Conservation (phyloP, 202 grass and related monocot species). For the Cymbopogon flexuosus region DNA sequence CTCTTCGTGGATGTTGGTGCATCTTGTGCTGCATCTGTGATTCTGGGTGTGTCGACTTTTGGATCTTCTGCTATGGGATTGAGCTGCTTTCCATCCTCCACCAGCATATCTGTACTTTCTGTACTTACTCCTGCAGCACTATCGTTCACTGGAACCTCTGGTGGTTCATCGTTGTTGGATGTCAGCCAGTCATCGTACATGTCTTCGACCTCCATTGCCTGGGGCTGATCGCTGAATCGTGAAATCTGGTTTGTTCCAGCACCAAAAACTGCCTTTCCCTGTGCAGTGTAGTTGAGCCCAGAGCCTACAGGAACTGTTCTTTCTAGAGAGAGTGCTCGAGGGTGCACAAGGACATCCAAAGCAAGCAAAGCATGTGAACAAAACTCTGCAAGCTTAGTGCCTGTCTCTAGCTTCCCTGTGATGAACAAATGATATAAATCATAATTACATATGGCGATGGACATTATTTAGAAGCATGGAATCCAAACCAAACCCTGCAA, state of each 20-base stretch:
- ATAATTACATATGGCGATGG: neutral
- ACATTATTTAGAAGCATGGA: neutral
- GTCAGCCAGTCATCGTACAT: conserved; percentile 46
- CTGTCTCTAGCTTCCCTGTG: conserved; percentile 77
- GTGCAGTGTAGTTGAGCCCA: conserved; percentile 8
- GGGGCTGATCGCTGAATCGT: neutral
- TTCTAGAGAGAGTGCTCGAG: conserved; percentile 57
- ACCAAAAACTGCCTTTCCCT: conserved; percentile 33
- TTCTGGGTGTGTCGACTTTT: conserved; percentile 14
- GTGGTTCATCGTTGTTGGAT: conserved; percentile 37
- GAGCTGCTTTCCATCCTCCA: conserved; percentile 5
- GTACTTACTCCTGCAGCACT: conserved; percentile 9
- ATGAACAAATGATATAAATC: conserved; percentile 25
- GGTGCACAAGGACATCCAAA: conserved; percentile 83
- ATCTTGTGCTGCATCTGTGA: conserved; percentile 9
- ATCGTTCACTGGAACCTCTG: conserved; percentile 7
- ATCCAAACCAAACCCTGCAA: too few species aligned
- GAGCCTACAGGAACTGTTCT: conserved; percentile 28
- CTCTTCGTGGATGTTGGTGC: conserved; percentile 17
- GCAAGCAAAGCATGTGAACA: conserved; percentile 59
- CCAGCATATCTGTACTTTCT: neutral
- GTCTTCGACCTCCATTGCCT: conserved; percentile 46
- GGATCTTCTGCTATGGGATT: conserved; percentile 25
- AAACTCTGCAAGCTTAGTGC: conserved; percentile 54
- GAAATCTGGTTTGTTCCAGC: conserved; percentile 5